Evolutionary conservation across 805 yeast genomes (phyloP).

Genomic region (Pichia thaimueangensis): DNA sequence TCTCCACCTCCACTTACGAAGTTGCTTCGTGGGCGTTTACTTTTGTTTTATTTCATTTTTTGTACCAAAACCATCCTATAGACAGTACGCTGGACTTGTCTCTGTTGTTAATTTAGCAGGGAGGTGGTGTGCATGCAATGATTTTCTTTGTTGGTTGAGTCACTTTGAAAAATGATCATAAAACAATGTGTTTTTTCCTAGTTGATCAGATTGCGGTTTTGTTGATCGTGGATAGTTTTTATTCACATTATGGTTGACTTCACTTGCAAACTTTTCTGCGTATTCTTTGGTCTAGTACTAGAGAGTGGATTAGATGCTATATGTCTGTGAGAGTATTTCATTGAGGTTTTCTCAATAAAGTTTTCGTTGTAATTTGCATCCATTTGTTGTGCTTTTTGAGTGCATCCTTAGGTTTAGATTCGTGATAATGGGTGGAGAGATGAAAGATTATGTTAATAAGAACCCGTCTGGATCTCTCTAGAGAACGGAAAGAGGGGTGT

Average conservation of each 20-base stretch:
- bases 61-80: slow-evolving; percentile 31
- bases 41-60: slow-evolving; percentile 14
- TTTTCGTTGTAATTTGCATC: background rate
- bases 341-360: background rate
- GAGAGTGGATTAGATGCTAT: slow-evolving; percentile 8
- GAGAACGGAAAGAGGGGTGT: slow-evolving; percentile 32
- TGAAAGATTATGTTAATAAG: slow-evolving; percentile 27
- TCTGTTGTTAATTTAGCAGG: background rate
- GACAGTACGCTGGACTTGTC: slow-evolving; percentile 29
- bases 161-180: background rate
- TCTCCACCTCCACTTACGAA: background rate
- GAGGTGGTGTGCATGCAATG: slow-evolving; percentile 7
- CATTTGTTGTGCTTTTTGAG: slow-evolving; percentile 7
- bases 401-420: slow-evolving; percentile 18
- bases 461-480: slow-evolving; percentile 31
- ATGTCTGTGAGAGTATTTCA: no score
- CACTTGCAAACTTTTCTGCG: no score
- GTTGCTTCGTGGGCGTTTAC: background rate
- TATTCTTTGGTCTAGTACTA: no score
- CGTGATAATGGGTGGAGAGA: slow-evolving; percentile 33
- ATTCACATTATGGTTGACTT: slow-evolving; percentile 8
- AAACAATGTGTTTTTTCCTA: background rate
- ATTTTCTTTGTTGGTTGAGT: background rate
- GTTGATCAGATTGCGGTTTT: background rate
- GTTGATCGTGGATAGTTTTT: slow-evolving; percentile 13